phyloP scores from a whole-genome alignment of 371 early-diverging fungal genomes.

The Synchytrium microbalum region DNA sequence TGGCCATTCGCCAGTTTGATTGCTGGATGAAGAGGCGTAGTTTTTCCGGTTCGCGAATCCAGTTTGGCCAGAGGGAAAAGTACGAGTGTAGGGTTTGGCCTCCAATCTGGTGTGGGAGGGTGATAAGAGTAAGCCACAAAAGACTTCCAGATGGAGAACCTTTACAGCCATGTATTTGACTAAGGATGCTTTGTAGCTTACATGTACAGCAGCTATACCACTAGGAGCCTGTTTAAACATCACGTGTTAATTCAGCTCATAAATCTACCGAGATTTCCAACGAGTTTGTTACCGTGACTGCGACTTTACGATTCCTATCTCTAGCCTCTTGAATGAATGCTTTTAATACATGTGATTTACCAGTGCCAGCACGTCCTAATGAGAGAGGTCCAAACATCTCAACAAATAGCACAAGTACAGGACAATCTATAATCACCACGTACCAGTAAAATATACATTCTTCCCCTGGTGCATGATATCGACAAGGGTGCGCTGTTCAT shows the following conservation, averaged over 20 bases:
- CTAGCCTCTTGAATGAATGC: conserved; percentile 18
- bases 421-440: conserved; percentile 13
- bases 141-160: neutral
- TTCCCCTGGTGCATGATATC: conserved; percentile 21
- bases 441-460: conserved; percentile 52
- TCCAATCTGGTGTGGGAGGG: conserved; percentile 25
- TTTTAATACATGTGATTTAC: conserved; percentile 31
- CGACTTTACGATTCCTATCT: conserved; percentile 28
- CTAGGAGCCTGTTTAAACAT: conserved; percentile 24
- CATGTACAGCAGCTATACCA: conserved; percentile 38
- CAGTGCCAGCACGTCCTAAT: conserved; percentile 37
- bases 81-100: conserved; percentile 56
- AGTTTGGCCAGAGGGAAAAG: conserved; percentile 36
- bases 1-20: neutral
- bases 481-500: conserved; percentile 21
- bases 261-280: conserved; percentile 1
- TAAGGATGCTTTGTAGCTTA: conserved; percentile 12
- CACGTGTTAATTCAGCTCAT: neutral
- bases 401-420: neutral
- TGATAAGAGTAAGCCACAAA: conserved; percentile 10
- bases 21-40: neutral
- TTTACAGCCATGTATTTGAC: conserved; percentile 1
- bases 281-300: conserved; percentile 26
- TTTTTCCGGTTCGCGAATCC: conserved; percentile 13
- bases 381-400: neutral